Evolutionary conservation across 2,329 filamentous ascomycete genomes (phyloP).

Genomic region (Fonsecaea pedrosoi): DNA sequence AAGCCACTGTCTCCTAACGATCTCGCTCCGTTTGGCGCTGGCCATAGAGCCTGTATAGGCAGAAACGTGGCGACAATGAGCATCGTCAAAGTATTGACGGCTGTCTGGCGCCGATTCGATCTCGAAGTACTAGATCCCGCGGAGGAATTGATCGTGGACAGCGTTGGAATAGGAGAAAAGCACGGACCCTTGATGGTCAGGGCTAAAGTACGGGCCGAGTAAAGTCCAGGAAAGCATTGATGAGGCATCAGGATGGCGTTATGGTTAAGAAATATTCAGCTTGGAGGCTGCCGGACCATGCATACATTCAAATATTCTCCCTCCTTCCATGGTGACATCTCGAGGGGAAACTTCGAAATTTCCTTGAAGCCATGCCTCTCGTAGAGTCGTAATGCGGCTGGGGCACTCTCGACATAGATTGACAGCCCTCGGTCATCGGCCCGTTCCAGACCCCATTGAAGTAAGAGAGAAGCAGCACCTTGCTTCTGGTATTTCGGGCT

Average conservation of each 20-base stretch:
- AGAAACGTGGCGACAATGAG: constrained; percentile 52
- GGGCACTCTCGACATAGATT: constrained; percentile 32
- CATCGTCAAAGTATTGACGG: constrained; percentile 24
- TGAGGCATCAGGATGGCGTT: background rate
- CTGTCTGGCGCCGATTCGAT: constrained; percentile 21
- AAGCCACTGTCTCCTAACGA: constrained; percentile 50
- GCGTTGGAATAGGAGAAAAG: constrained; percentile 29
- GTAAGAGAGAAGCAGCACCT: constrained; percentile 31
- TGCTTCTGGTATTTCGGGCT: constrained; percentile 32
- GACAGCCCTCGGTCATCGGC: constrained; percentile 34
- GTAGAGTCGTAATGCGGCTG: constrained; percentile 27
- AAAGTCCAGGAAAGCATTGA: background rate
- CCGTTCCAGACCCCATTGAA: constrained; percentile 34
- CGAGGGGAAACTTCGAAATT: constrained; percentile 29
- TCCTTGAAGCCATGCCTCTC: constrained; percentile 31
- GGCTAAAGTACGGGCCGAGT: constrained; percentile 14
- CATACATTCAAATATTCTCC: constrained; percentile 32
- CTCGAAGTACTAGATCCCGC: constrained; percentile 18
- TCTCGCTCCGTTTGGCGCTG: constrained; percentile 58
- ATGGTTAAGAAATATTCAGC: background rate
- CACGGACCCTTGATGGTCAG: constrained; percentile 26
- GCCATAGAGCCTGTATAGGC: constrained; percentile 57
- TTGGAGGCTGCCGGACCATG: constrained; percentile 29
- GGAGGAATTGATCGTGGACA: constrained; percentile 22
- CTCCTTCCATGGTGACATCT: constrained; percentile 26